Evolutionary conservation across 1,284 basidiomycete species (phyloP).

Genomic region (Megacollybia platyphylla): DNA sequence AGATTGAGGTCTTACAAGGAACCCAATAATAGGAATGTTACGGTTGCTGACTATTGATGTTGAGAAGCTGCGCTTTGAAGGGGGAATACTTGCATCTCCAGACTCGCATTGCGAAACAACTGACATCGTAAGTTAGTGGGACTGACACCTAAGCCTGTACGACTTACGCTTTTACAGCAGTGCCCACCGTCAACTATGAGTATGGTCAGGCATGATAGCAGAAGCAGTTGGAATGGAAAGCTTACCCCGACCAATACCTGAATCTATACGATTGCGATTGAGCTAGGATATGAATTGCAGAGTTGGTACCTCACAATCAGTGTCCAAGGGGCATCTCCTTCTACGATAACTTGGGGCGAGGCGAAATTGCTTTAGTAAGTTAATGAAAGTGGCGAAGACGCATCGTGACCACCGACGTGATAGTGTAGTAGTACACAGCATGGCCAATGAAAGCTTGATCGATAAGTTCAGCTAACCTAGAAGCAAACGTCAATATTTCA

Average conservation of each 20-base stretch:
- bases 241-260: slow-evolving; percentile 2
- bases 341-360: slow-evolving; percentile 1
- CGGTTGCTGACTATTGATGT: slow-evolving; percentile 5
- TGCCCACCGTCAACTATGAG: slow-evolving; percentile 3
- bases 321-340: slow-evolving; percentile 4
- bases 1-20: slow-evolving; percentile 4
- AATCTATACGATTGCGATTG: background rate
- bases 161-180: slow-evolving; percentile 7
- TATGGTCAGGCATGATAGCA: background rate
- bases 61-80: background rate
- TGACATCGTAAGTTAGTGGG: background rate
- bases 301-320: slow-evolving; percentile 2
- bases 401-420: slow-evolving; percentile 5
- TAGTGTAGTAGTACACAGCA: slow-evolving; percentile 8
- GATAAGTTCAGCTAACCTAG: slow-evolving; percentile 5
- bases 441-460: slow-evolving; percentile 9
- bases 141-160: too few relatives aligned
- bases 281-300: background rate
- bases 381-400: background rate
- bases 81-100: slow-evolving; percentile 7
- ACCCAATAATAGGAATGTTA: slow-evolving; percentile 5
- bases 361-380: slow-evolving; percentile 3
- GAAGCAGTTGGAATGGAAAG: background rate
- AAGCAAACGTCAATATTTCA: background rate
- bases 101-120: slow-evolving; percentile 8